Conservation (phyloP, 2,329 filamentous ascomycete genomes). For the Cladosporium phlei region DNA sequence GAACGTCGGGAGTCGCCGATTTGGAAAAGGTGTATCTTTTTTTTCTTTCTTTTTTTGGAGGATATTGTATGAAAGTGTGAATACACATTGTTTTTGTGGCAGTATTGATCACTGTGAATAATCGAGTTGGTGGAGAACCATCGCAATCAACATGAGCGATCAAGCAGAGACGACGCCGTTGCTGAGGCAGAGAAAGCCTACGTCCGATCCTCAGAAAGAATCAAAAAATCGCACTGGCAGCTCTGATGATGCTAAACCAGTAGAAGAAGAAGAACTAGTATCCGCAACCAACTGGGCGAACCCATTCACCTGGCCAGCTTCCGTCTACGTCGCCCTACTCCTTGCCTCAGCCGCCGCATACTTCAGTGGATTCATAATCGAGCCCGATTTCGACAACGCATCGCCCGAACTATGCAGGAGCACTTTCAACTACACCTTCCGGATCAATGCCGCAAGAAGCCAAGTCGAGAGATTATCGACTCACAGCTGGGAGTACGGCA, state of each 20-base stretch:
- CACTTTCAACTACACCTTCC: slow-evolving; percentile 27
- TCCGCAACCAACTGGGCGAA: slow-evolving; percentile 18
- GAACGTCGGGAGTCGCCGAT: slow-evolving; percentile 8
- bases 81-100: neutral
- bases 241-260: neutral
- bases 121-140: neutral
- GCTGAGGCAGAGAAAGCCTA: slow-evolving; percentile 5
- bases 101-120: neutral
- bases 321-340: slow-evolving; percentile 18
- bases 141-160: slow-evolving; percentile 1
- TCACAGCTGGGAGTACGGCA: slow-evolving; percentile 42
- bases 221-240: neutral
- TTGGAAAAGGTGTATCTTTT: neutral
- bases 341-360: slow-evolving; percentile 11
- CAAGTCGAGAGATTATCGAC: slow-evolving; percentile 31
- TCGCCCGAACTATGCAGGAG: slow-evolving; percentile 20
- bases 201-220: neutral
- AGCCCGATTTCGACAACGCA: slow-evolving; percentile 17
- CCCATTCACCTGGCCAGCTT: slow-evolving; percentile 22
- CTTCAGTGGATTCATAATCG: slow-evolving; percentile 17
- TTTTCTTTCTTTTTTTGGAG: neutral
- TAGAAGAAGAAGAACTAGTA: neutral
- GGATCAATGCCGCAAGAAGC: slow-evolving; percentile 22
- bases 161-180: slow-evolving; percentile 6
- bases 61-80: neutral